Conservation (phyloP, 2,329 filamentous ascomycete species). For the Sporothrix brunneoviolacea region DNA sequence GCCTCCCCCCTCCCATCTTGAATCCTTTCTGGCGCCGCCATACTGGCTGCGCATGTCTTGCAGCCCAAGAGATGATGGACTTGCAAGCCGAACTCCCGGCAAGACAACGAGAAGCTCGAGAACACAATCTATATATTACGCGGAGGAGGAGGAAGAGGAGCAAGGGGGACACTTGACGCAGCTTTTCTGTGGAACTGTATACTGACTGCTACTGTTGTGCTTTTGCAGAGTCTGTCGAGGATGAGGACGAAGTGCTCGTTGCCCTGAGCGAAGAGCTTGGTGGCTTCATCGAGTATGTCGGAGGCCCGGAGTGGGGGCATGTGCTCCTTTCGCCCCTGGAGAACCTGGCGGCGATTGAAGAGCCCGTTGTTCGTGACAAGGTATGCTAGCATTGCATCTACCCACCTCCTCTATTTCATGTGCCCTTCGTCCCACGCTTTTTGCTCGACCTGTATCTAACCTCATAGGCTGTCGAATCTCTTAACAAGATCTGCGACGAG, state of each 20-base stretch:
- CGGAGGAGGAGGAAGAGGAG: neutral
- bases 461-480: conserved; percentile 83
- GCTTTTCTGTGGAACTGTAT: neutral
- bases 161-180: neutral
- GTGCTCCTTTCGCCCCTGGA: conserved; percentile 94
- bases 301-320: conserved; percentile 87
- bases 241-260: conserved; percentile 96
- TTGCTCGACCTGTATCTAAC: neutral
- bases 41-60: too few relatives aligned
- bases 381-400: conserved; percentile 38
- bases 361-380: conserved; percentile 96
- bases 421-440: conserved; percentile 5
- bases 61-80: too few relatives aligned
- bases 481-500: conserved; percentile 97
- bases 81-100: too few relatives aligned
- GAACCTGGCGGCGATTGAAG: conserved; percentile 97
- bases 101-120: too few relatives aligned
- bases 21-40: too few relatives aligned
- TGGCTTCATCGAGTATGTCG: conserved; percentile 95
- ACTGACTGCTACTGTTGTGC: conserved; percentile 3
- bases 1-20: neutral
- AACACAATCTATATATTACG: too few relatives aligned
- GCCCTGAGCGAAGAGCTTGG: conserved; percentile 95
- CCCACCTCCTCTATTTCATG: neutral
- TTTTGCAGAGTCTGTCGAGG: conserved; percentile 84